phyloP scores from a whole-genome alignment of 768 basidiomycete genomes.

The Agrocybe chaxingu region DNA sequence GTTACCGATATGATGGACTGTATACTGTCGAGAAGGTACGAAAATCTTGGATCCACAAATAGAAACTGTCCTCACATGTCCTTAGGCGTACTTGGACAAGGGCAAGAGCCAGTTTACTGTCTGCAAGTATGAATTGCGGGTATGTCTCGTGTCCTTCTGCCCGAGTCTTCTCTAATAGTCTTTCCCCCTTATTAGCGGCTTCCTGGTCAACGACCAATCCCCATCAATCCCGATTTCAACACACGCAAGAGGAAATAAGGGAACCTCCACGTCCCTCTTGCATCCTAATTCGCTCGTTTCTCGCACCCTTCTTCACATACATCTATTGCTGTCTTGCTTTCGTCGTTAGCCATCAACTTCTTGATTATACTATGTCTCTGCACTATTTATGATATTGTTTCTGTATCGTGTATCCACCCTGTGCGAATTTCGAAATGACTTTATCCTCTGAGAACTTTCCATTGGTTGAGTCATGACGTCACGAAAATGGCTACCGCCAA shows the following conservation, averaged over 20 bases:
- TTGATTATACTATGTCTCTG: not conserved
- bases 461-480: too few relatives aligned
- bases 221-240: not conserved
- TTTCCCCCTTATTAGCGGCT: constrained; percentile 6
- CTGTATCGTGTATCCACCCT: not conserved
- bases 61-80: not conserved
- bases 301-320: not conserved
- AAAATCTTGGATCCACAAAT: not conserved
- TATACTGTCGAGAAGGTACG: constrained; percentile 34
- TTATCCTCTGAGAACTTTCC: too few relatives aligned
- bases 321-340: not conserved
- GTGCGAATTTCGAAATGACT: too few relatives aligned
- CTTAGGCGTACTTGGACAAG: constrained; percentile 25
- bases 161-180: not conserved
- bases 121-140: constrained; percentile 27
- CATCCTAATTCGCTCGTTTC: not conserved
- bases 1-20: constrained; percentile 42
- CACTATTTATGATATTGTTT: not conserved
- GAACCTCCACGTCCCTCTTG: constrained; percentile 1
- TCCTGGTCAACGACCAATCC: constrained; percentile 10
- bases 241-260: not conserved
- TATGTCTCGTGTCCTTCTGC: constrained; percentile 6
- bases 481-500: too few relatives aligned
- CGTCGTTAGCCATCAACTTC: constrained; percentile 1
- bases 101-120: constrained; percentile 25